These are phyloP conservation scores for Phyllosticta citribraziliensis DNA, from an alignment of 2,329 filamentous ascomycete species.

Conservation along the genomic window DNA sequence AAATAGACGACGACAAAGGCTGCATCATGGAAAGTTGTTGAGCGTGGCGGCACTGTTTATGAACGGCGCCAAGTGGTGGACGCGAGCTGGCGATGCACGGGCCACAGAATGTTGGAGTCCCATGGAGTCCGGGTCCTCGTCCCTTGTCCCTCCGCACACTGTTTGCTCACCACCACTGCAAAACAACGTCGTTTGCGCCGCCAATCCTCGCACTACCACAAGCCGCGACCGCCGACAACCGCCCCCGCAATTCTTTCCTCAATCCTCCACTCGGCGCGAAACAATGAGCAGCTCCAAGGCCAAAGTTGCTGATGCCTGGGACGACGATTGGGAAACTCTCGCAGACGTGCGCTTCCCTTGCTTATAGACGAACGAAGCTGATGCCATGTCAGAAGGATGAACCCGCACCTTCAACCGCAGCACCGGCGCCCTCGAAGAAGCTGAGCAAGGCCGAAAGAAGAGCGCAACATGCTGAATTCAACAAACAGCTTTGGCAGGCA, in stretches of 20 bases:
- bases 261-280: background rate
- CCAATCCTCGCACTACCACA: background rate
- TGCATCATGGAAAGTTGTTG: background rate
- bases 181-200: background rate
- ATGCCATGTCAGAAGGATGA: conserved; percentile 22
- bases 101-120: background rate
- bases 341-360: conserved; percentile 50
- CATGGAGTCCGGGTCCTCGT: background rate
- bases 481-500: conserved; percentile 79
- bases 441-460: conserved; percentile 67
- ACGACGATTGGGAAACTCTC: conserved; percentile 77
- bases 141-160: background rate
- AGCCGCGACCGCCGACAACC: background rate
- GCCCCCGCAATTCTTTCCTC: background rate
- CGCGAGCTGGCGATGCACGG: background rate
- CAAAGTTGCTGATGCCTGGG: conserved; percentile 56
- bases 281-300: background rate
- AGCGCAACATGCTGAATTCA: conserved; percentile 71
- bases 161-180: background rate
- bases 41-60: background rate
- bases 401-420: conserved; percentile 24
- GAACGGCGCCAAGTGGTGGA: background rate
- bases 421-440: conserved; percentile 33
- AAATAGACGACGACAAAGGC: too few relatives aligned
- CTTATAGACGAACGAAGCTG: conserved; percentile 11